Percentiles rank a stretch among this genome's conserved stretches.
Evolutionary conservation across 768 basidiomycete species (phyloP).

Genomic region (Favolaschia claudopus): DNA sequence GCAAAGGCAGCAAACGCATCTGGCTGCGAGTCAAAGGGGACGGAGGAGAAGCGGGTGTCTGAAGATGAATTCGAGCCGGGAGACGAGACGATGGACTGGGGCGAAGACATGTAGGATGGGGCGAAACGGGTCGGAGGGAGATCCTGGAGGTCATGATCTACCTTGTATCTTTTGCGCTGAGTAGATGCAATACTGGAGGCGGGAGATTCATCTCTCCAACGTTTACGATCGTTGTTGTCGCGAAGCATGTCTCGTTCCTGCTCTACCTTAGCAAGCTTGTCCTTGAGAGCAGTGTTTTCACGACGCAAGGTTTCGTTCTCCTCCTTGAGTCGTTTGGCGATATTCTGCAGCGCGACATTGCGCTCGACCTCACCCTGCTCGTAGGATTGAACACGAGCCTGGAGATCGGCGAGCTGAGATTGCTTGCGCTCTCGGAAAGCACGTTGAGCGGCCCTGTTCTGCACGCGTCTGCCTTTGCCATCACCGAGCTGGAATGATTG

Average conservation of each 20-base stretch:
- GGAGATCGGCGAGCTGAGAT: slow-evolving; percentile 85
- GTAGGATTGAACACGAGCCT: slow-evolving; percentile 83
- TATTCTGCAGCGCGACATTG: slow-evolving; percentile 82
- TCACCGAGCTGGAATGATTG: slow-evolving; percentile 46
- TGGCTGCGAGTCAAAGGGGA: slow-evolving; percentile 42
- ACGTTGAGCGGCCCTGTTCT: slow-evolving; percentile 88
- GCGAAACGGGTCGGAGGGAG: slow-evolving; percentile 42
- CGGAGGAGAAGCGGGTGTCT: slow-evolving; percentile 42
- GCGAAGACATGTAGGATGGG: slow-evolving; percentile 48
- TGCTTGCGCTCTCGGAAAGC: slow-evolving; percentile 92
- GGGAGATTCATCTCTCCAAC: slow-evolving; percentile 62
- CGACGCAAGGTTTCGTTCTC: slow-evolving; percentile 79
- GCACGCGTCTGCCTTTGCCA: slow-evolving; percentile 71
- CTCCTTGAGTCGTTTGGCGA: slow-evolving; percentile 86
- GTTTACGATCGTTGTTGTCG: slow-evolving; percentile 61
- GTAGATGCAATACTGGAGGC: slow-evolving; percentile 32
- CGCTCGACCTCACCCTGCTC: slow-evolving; percentile 93
- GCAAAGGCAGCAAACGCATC: slow-evolving; percentile 35
- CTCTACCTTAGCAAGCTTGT: slow-evolving; percentile 53
- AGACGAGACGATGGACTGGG: slow-evolving; percentile 61
- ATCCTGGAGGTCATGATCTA: slow-evolving; percentile 38
- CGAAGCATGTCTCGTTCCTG: slow-evolving; percentile 38
- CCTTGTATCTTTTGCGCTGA: slow-evolving; percentile 27
- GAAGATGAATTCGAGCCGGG: slow-evolving; percentile 48
- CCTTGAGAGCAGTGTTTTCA: slow-evolving; percentile 71